Percentiles rank a stretch among this genome's conserved stretches.
These are phyloP conservation scores for Pleurotus djamor DNA, from an alignment of 768 basidiomycete genomes.

Conservation along the genomic window DNA sequence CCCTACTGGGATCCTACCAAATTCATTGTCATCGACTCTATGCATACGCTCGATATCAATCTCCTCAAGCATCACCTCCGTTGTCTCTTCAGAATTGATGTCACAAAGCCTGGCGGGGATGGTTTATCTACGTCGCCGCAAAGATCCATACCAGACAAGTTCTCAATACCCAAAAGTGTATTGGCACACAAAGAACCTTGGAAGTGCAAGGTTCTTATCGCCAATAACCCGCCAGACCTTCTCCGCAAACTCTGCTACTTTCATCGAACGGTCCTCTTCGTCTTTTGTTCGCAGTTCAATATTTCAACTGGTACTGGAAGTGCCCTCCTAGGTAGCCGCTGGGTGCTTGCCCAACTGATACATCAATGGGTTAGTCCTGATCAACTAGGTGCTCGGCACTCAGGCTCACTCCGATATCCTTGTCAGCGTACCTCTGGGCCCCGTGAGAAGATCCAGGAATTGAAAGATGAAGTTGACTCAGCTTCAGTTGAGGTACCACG, in stretches of 20 bases:
- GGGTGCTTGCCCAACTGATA: neutral
- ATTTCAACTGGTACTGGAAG: neutral
- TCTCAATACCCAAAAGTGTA: neutral
- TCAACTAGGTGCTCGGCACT: too few relatives aligned
- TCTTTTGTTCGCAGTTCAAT: neutral
- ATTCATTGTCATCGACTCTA: conserved; percentile 30
- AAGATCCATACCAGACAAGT: neutral
- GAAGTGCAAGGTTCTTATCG: neutral
- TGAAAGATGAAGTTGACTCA: too few relatives aligned
- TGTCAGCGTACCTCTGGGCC: too few relatives aligned
- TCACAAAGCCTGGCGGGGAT: conserved; percentile 1
- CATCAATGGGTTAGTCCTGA: neutral
- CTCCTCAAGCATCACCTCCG: conserved; percentile 27
- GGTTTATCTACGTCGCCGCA: neutral
- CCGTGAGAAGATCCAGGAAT: too few relatives aligned
- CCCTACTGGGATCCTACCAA: conserved; percentile 35
- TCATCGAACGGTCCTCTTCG: neutral
- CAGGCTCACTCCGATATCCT: too few relatives aligned
- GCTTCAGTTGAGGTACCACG: too few relatives aligned
- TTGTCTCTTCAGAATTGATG: conserved; percentile 18
- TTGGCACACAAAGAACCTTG: neutral
- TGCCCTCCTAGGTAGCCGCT: neutral
- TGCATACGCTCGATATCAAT: conserved; percentile 38
- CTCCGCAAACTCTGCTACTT: neutral
- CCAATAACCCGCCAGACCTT: neutral